Percentiles rank a stretch among this genome's conserved stretches.
These are phyloP conservation scores for Grosmannia huntii DNA, from an alignment of 2,329 filamentous ascomycete genomes.

Conservation along the genomic window DNA sequence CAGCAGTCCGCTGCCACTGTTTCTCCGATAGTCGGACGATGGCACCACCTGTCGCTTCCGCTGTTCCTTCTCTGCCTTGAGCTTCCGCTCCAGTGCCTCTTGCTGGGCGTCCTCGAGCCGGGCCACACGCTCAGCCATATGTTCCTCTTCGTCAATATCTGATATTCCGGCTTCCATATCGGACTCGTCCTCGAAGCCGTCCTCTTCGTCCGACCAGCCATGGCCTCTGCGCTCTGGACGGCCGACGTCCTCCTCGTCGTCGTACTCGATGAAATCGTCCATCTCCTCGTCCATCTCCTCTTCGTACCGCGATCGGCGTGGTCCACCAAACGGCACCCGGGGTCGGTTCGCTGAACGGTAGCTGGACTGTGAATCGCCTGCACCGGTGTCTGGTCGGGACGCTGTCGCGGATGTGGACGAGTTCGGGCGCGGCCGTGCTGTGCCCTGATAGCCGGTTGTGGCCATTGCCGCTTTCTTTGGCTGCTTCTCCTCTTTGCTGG, in stretches of 20 bases:
- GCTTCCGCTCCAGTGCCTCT: conserved; percentile 45
- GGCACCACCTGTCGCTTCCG: conserved; percentile 23
- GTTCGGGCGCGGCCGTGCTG: conserved; percentile 42
- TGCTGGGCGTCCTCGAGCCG: conserved; percentile 56
- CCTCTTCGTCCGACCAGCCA: conserved; percentile 19
- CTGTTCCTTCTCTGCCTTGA: conserved; percentile 51
- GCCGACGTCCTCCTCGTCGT: conserved; percentile 37
- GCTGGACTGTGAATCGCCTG: neutral
- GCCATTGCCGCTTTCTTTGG: conserved; percentile 47
- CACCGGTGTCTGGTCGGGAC: neutral
- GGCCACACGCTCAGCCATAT: conserved; percentile 45
- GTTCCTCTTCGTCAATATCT: conserved; percentile 63
- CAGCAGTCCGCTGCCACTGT: neutral
- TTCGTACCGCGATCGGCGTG: conserved; percentile 33
- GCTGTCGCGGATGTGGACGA: conserved; percentile 23
- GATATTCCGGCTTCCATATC: conserved; percentile 69
- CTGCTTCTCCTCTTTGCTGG: conserved; percentile 37
- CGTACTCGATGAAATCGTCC: conserved; percentile 50
- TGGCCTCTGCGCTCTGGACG: neutral
- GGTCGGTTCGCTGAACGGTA: neutral
- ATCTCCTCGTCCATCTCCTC: conserved; percentile 49
- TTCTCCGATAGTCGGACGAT: neutral
- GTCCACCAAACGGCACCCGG: conserved; percentile 7
- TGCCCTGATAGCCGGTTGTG: conserved; percentile 54
- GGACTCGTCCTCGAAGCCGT: conserved; percentile 45